Percentiles rank a stretch among this genome's conserved stretches.
phyloP scores from a whole-genome alignment of 768 basidiomycete species.

The Tulasnella sp. region DNA sequence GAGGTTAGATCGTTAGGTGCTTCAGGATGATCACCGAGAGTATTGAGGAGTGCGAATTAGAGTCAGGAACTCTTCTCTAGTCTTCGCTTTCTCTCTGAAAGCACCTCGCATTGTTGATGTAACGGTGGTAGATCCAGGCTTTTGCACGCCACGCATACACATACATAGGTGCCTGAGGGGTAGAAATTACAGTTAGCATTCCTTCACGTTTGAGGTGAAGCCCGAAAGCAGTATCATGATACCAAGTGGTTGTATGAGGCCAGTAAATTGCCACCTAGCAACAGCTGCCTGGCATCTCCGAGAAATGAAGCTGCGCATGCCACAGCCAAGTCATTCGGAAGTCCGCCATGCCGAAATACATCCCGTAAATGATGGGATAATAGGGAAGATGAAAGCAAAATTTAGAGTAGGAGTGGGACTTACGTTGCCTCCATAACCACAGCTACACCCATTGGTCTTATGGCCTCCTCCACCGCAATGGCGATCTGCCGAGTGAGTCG shows the following conservation, averaged over 20 bases:
- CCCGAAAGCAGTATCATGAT: too few species aligned
- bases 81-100: conserved; percentile 98
- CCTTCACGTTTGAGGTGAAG: conserved; percentile 1
- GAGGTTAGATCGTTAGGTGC: too few species aligned
- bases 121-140: conserved; percentile 88
- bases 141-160: conserved; percentile 99
- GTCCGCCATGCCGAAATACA: not conserved
- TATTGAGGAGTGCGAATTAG: conserved; percentile 43
- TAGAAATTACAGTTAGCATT: not conserved
- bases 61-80: conserved; percentile 89
- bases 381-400: not conserved
- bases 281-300: too few species aligned
- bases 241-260: too few species aligned
- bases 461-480: conserved; percentile 95
- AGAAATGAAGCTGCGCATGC: too few species aligned
- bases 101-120: conserved; percentile 98
- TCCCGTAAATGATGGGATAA: not conserved
- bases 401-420: conserved; percentile 25
- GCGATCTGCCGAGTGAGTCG: conserved; percentile 96
- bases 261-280: too few species aligned
- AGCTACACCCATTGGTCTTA: conserved; percentile 92
- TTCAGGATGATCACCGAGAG: too few species aligned
- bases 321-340: too few species aligned
- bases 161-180: conserved; percentile 79
- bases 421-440: conserved; percentile 99